Evolutionary conservation across 2,329 filamentous ascomycete species (phyloP).

Genomic region (Zymoseptoria ardabiliae): DNA sequence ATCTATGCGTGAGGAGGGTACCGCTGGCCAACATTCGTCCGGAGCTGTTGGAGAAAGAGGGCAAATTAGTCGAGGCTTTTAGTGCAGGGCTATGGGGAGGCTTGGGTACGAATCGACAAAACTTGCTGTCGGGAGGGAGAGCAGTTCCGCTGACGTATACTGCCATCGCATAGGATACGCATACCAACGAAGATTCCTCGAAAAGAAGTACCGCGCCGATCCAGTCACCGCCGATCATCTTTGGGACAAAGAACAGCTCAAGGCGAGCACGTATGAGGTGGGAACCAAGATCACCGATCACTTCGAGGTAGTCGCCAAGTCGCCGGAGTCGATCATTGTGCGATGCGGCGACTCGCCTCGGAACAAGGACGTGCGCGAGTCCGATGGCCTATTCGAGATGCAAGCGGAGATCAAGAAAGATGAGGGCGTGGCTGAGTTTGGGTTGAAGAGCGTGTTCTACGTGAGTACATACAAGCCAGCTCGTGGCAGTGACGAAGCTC

Average conservation of each 20-base stretch:
- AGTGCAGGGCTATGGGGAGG: conserved; percentile 62
- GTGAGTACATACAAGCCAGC: conserved; percentile 11
- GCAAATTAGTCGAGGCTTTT: conserved; percentile 56
- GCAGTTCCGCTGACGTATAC: background rate
- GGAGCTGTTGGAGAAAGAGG: conserved; percentile 55
- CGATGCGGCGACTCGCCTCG: conserved; percentile 60
- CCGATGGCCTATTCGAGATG: conserved; percentile 62
- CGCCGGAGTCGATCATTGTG: conserved; percentile 51
- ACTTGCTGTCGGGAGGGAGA: background rate
- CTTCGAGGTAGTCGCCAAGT: conserved; percentile 64
- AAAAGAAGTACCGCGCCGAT: conserved; percentile 48
- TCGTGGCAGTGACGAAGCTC: background rate
- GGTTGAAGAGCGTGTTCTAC: conserved; percentile 59
- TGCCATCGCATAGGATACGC: conserved; percentile 42
- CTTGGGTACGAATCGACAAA: conserved; percentile 44
- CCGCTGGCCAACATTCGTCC: conserved; percentile 58
- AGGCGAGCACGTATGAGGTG: conserved; percentile 50
- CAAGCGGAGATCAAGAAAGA: conserved; percentile 53
- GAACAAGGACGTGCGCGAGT: conserved; percentile 47
- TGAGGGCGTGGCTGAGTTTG: conserved; percentile 54
- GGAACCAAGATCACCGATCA: conserved; percentile 63
- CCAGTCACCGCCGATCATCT: conserved; percentile 53
- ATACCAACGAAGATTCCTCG: conserved; percentile 52
- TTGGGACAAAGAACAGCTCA: conserved; percentile 52
- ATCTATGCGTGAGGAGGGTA: conserved; percentile 57